These are phyloP conservation scores for Candida schatavii DNA, from an alignment of 805 yeast species.

Conservation along the genomic window DNA sequence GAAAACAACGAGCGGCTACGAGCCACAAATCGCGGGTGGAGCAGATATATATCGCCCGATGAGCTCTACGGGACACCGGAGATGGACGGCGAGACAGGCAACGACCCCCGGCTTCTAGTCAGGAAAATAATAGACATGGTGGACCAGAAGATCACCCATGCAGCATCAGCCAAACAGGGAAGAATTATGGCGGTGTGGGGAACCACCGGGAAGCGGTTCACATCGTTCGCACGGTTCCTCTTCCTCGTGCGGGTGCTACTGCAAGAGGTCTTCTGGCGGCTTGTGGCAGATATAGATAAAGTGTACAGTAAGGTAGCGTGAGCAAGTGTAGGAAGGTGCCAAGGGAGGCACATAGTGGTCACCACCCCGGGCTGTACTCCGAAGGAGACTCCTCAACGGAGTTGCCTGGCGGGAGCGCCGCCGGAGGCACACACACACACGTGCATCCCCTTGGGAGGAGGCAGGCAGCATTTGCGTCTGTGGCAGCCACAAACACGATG, in stretches of 20 bases:
- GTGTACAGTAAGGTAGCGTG: conserved; percentile 10
- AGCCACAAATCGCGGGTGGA: conserved; percentile 13
- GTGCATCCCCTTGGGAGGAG: too few relatives aligned
- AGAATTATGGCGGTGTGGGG: not conserved
- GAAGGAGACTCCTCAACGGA: too few relatives aligned
- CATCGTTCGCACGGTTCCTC: not conserved
- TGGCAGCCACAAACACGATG: too few relatives aligned
- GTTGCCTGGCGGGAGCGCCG: too few relatives aligned
- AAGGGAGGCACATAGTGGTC: too few relatives aligned
- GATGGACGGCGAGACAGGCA: not conserved
- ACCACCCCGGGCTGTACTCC: too few relatives aligned
- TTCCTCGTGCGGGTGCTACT: conserved; percentile 2
- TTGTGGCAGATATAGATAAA: conserved; percentile 1
- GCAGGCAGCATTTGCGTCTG: too few relatives aligned
- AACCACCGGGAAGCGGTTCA: not conserved
- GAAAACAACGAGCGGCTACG: conserved; percentile 1
- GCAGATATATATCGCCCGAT: conserved; percentile 13
- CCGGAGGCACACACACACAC: too few relatives aligned
- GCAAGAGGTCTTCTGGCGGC: not conserved
- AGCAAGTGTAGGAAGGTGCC: too few relatives aligned
- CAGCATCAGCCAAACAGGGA: not conserved
- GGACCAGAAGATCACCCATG: not conserved
- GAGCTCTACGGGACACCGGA: conserved; percentile 18
- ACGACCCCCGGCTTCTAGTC: not conserved
- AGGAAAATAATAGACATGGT: not conserved